phyloP scores from a whole-genome alignment of 345 rosid genomes.

The Triadica sebifera region DNA sequence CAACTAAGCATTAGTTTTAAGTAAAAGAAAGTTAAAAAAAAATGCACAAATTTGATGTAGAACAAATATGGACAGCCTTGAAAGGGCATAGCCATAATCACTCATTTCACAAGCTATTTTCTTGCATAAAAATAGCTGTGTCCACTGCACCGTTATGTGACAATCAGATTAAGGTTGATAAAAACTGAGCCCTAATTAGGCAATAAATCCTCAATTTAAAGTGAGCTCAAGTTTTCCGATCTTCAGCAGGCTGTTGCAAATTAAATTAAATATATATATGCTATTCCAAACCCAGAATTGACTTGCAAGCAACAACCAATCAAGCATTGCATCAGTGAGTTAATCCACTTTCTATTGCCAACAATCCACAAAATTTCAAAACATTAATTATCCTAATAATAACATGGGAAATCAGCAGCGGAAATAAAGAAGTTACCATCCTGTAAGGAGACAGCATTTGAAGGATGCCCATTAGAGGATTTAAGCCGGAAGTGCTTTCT shows the following conservation, averaged over 20 bases:
- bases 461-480: slow-evolving; percentile 63
- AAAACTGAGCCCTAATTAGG: not conserved
- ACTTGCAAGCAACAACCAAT: not conserved
- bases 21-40: not conserved
- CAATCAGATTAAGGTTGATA: not conserved
- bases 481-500: slow-evolving; percentile 47
- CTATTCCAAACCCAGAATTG: not conserved
- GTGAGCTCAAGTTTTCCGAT: not conserved
- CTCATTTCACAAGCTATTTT: too few species aligned
- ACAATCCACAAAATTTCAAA: not conserved
- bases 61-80: not conserved
- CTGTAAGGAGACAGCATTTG: slow-evolving; percentile 50
- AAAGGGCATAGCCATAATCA: too few species aligned
- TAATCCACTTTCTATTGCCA: not conserved
- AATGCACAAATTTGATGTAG: not conserved
- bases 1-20: slow-evolving; percentile 1
- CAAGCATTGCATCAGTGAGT: not conserved
- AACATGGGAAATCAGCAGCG: not conserved
- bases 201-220: not conserved
- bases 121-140: too few species aligned
- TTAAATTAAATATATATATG: not conserved
- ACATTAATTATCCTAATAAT: not conserved
- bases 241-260: not conserved
- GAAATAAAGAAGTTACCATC: slow-evolving; percentile 47
- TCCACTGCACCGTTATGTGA: not conserved